Conservation (phyloP, 1,284 basidiomycete genomes). For the Fistulinella cinereoalba region DNA sequence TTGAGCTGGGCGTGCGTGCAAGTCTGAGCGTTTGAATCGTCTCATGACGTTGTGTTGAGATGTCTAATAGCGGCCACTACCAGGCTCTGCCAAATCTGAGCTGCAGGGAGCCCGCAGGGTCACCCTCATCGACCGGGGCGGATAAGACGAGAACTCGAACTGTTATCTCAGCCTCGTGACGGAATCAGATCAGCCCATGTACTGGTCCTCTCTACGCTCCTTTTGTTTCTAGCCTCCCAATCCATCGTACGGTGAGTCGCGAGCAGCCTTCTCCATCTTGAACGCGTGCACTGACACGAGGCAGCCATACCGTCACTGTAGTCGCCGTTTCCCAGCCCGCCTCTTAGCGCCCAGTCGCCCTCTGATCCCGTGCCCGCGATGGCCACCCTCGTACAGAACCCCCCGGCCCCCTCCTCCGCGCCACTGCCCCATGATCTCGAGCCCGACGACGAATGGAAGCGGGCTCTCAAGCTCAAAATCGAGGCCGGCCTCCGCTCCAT, state of each 20-base stretch:
- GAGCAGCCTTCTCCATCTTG: background rate
- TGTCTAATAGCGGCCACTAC: too few species aligned
- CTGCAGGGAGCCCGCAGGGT: background rate
- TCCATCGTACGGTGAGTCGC: background rate
- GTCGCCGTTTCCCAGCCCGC: constrained; percentile 4
- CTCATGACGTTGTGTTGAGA: too few species aligned
- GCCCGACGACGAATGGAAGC: constrained; percentile 55
- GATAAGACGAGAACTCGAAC: background rate
- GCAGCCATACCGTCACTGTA: constrained; percentile 36
- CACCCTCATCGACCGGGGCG: background rate
- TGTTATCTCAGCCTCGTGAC: constrained; percentile 7
- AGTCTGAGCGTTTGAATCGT: too few species aligned
- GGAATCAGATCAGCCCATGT: constrained; percentile 16
- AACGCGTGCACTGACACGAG: constrained; percentile 42
- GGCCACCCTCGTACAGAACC: constrained; percentile 30
- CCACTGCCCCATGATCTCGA: constrained; percentile 39
- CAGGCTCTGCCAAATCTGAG: too few species aligned
- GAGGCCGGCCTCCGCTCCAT: constrained; percentile 42
- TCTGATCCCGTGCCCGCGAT: constrained; percentile 24
- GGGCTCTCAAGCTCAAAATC: constrained; percentile 40
- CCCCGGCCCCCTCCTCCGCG: constrained; percentile 22
- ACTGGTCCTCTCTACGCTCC: background rate
- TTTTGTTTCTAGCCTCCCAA: background rate
- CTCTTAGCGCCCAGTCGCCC: background rate
- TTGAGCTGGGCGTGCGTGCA: too few species aligned